Evolutionary conservation across 495 filamentous ascomycete species (phyloP).

Genomic region (Neurospora tetraspora): DNA sequence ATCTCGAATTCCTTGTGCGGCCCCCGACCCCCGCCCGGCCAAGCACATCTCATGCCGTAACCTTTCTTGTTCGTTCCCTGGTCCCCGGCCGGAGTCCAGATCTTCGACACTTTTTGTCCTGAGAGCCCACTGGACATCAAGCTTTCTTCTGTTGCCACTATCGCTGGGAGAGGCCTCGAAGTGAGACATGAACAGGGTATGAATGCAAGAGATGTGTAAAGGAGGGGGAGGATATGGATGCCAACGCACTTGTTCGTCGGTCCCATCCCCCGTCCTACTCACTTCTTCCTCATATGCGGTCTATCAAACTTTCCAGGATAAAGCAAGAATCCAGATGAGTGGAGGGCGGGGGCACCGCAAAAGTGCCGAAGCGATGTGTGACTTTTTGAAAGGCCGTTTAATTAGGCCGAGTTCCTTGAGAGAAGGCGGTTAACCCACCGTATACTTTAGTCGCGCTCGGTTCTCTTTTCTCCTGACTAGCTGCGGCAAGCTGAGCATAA

Average conservation of each 20-base stretch:
- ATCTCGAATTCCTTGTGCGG: background rate
- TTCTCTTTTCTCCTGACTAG: background rate
- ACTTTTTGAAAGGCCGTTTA: background rate
- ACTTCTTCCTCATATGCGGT: background rate
- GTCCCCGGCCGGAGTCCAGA: background rate
- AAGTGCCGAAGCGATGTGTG: background rate
- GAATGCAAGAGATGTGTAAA: constrained; percentile 3
- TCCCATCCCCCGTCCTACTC: background rate
- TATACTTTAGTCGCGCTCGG: background rate
- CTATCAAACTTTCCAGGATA: background rate
- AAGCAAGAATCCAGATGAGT: background rate
- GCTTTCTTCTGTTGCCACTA: constrained; percentile 7
- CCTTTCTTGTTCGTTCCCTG: background rate
- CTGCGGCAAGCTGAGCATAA: background rate
- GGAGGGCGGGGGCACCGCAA: background rate
- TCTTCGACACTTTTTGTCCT: background rate
- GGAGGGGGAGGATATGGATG: background rate
- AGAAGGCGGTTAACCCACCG: background rate
- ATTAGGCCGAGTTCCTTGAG: background rate
- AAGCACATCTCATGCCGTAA: background rate
- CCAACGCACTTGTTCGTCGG: background rate
- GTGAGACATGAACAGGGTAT: constrained; percentile 11
- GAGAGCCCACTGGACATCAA: background rate
- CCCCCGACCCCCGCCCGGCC: background rate
- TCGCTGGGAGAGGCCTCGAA: constrained; percentile 3